These are phyloP conservation scores for Plasmodium cynomolgi DNA, from an alignment of 169 alveolate species.

Conservation along the genomic window DNA sequence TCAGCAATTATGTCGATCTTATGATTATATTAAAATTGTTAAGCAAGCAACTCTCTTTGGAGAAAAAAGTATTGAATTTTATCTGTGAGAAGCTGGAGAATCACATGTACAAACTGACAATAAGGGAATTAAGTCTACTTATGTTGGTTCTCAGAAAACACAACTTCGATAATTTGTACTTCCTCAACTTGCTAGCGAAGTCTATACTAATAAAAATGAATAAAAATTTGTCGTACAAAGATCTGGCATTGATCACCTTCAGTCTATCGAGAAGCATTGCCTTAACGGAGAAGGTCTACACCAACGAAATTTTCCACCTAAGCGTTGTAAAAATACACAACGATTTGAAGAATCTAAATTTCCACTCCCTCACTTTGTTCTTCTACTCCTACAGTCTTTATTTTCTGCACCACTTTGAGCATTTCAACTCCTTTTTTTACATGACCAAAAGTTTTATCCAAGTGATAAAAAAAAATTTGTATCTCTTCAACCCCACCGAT, in stretches of 20 bases:
- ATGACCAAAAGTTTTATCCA: slow-evolving; percentile 55
- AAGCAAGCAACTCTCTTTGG: slow-evolving; percentile 34
- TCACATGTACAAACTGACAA: slow-evolving; percentile 30
- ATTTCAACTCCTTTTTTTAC: slow-evolving; percentile 54
- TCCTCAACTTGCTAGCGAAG: slow-evolving; percentile 25
- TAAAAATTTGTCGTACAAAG: slow-evolving; percentile 62
- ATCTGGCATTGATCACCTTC: slow-evolving; percentile 30
- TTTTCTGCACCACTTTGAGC: slow-evolving; percentile 23
- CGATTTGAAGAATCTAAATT: slow-evolving; percentile 45
- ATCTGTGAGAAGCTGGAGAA: slow-evolving; percentile 56
- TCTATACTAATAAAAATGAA: slow-evolving; percentile 68
- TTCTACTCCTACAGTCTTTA: slow-evolving; percentile 67
- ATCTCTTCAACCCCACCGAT: slow-evolving; percentile 50
- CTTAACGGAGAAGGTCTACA: slow-evolving; percentile 23
- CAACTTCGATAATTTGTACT: slow-evolving; percentile 43
- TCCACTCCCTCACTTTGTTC: slow-evolving; percentile 60
- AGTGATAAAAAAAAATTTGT: slow-evolving; percentile 32
- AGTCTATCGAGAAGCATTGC: slow-evolving; percentile 20
- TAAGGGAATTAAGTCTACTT: slow-evolving; percentile 57
- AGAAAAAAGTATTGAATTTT: slow-evolving; percentile 46
- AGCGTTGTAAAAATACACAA: slow-evolving; percentile 38
- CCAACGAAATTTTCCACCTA: slow-evolving; percentile 49
- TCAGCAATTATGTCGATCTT: slow-evolving; percentile 36
- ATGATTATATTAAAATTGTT: slow-evolving; percentile 62
- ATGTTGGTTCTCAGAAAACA: slow-evolving; percentile 42